Evolutionary conservation across 768 basidiomycete species (phyloP).

Genomic region (Termitomyces sp.): DNA sequence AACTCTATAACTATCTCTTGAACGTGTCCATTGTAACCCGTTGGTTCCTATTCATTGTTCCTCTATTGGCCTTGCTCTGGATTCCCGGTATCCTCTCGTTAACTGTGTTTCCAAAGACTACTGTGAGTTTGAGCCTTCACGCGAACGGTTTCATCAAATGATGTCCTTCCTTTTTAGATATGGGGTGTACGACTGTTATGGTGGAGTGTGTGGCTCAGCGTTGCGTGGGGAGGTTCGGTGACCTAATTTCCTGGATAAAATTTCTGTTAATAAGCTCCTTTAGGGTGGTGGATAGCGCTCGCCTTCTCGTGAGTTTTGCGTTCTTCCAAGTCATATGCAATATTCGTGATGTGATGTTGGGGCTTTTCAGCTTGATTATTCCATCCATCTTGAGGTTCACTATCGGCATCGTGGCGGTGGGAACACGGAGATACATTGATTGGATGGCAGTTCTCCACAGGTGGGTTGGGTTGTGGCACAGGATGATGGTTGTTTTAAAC

Average conservation of each 20-base stretch:
- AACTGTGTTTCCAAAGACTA: constrained; percentile 42
- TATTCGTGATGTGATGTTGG: constrained; percentile 12
- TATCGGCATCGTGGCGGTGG: constrained; percentile 71
- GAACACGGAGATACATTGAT: constrained; percentile 71
- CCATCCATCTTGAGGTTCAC: constrained; percentile 57
- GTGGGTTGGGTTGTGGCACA: constrained; percentile 24
- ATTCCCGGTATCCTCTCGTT: constrained; percentile 73
- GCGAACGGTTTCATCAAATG: constrained; percentile 1
- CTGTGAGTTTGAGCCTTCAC: constrained; percentile 28
- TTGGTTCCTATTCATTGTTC: constrained; percentile 78
- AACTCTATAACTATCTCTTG: constrained; percentile 69
- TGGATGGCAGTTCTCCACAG: constrained; percentile 68
- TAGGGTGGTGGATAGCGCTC: constrained; percentile 78
- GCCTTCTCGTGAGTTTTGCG: constrained; percentile 53
- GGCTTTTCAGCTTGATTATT: constrained; percentile 36
- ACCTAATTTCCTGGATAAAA: background rate
- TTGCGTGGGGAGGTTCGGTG: constrained; percentile 70
- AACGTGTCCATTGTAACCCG: constrained; percentile 76
- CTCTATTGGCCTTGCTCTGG: constrained; percentile 64
- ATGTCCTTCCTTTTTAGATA: constrained; percentile 28
- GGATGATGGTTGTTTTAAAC: background rate
- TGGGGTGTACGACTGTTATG: constrained; percentile 62
- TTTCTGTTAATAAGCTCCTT: background rate
- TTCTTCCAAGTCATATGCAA: background rate
- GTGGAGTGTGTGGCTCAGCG: constrained; percentile 85